These are phyloP conservation scores for Pistacia atlantica DNA, from an alignment of 345 rosid genomes.

Conservation along the genomic window DNA sequence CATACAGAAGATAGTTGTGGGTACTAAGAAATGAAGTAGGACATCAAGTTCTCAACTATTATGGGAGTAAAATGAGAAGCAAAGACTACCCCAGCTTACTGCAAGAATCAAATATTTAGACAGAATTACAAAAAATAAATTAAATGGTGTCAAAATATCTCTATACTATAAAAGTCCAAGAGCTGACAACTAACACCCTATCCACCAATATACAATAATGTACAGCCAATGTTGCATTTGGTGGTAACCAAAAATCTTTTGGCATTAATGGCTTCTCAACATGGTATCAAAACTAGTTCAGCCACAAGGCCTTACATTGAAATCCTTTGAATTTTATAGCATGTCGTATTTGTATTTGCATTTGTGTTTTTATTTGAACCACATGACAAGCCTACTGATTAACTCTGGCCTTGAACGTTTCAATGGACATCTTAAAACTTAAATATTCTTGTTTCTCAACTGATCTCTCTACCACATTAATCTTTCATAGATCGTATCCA, in stretches of 20 bases:
- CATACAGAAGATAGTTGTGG: slow-evolving; percentile 1
- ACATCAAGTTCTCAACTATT: slow-evolving; percentile 5
- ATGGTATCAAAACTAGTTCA: no score
- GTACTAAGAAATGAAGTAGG: slow-evolving; percentile 2
- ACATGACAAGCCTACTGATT: background rate
- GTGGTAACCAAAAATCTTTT: background rate
- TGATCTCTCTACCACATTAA: no score
- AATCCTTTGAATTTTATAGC: no score
- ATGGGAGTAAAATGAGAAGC: background rate
- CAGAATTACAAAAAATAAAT: background rate
- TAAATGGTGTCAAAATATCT: background rate
- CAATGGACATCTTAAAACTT: background rate
- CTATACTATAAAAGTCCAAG: background rate
- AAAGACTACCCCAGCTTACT: background rate
- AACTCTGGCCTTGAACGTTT: background rate
- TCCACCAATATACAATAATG: background rate
- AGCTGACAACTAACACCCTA: background rate
- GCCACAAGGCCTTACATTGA: background rate
- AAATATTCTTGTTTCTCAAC: background rate
- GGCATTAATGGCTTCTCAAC: no score
- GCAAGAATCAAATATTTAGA: background rate
- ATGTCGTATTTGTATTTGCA: background rate
- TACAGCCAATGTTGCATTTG: background rate
- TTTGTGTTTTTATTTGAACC: background rate
- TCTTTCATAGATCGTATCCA: background rate